These are phyloP conservation scores for Clonostachys byssicola DNA, from an alignment of 2,329 filamentous ascomycete species.

Conservation along the genomic window DNA sequence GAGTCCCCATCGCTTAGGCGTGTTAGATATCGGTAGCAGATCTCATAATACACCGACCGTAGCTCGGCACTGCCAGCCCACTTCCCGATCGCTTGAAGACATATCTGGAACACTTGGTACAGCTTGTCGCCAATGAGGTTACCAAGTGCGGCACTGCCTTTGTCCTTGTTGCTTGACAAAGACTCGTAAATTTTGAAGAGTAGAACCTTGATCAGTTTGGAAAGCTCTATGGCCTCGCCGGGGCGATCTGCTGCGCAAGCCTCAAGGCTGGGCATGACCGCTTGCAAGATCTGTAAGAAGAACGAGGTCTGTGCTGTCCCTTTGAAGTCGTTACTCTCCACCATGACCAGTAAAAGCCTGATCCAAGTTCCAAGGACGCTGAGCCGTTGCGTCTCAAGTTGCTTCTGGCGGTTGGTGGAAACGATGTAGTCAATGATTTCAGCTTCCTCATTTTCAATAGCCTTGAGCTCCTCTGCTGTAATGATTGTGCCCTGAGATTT, in stretches of 20 bases:
- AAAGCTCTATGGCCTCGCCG: constrained; percentile 69
- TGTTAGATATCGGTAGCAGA: constrained; percentile 80
- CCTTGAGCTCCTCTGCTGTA: constrained; percentile 40
- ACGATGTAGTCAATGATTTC: constrained; percentile 57
- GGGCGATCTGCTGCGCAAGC: constrained; percentile 65
- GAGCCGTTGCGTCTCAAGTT: constrained; percentile 53
- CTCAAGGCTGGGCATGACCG: constrained; percentile 85
- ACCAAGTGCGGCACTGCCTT: constrained; percentile 43
- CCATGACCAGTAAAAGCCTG: constrained; percentile 76
- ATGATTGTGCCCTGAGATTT: constrained; percentile 42
- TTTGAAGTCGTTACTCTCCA: constrained; percentile 78
- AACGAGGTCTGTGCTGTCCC: constrained; percentile 69
- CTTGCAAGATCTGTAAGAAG: constrained; percentile 80
- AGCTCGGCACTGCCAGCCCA: constrained; percentile 67
- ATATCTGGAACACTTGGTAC: constrained; percentile 86
- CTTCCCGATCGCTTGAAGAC: constrained; percentile 73
- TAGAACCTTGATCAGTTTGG: constrained; percentile 69
- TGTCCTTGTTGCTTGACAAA: constrained; percentile 27
- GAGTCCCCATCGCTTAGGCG: constrained; percentile 58
- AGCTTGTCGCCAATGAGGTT: constrained; percentile 85
- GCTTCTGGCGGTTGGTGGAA: constrained; percentile 59
- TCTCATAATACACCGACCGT: constrained; percentile 84
- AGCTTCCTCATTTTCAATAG: constrained; percentile 54
- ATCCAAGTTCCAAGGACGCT: constrained; percentile 79
- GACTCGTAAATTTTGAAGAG: constrained; percentile 66